A percentile compares a stretch with the other conserved stretches of the same genome.
Evolutionary conservation across 208 protist genomes (phyloP).

Genomic region (Leishmania tarentolae): DNA sequence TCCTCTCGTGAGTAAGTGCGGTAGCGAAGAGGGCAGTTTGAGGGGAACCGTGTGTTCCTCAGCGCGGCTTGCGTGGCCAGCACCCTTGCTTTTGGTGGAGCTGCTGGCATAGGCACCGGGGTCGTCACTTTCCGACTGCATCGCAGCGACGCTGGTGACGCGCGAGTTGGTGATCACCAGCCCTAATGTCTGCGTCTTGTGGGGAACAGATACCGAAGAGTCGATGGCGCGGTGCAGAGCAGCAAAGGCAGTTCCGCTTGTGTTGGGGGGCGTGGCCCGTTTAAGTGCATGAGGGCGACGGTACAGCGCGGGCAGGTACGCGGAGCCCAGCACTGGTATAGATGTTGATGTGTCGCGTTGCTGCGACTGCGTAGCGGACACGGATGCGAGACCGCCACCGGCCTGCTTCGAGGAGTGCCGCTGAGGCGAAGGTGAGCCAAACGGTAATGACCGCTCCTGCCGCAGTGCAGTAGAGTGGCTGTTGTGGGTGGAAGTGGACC

Average conservation of each 20-base stretch:
- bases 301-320: not conserved
- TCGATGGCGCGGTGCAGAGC: not conserved
- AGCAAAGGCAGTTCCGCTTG: not conserved
- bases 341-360: not conserved
- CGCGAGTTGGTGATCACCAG: slow-evolving; percentile 4
- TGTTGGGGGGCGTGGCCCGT: not conserved
- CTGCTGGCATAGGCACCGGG: not conserved
- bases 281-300: not conserved
- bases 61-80: not conserved
- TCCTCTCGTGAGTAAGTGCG: not conserved
- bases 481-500: not conserved
- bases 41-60: not conserved
- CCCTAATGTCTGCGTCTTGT: not conserved
- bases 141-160: not conserved
- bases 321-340: not conserved
- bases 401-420: not conserved
- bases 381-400: not conserved
- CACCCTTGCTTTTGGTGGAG: not conserved
- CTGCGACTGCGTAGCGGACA: not conserved
- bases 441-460: not conserved
- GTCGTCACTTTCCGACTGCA: not conserved
- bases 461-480: not conserved
- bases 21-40: not conserved
- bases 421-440: not conserved
- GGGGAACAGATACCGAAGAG: not conserved